Evolutionary conservation across 2,329 filamentous ascomycete genomes (phyloP).

Genomic region (Arthrobotrys sinensis): DNA sequence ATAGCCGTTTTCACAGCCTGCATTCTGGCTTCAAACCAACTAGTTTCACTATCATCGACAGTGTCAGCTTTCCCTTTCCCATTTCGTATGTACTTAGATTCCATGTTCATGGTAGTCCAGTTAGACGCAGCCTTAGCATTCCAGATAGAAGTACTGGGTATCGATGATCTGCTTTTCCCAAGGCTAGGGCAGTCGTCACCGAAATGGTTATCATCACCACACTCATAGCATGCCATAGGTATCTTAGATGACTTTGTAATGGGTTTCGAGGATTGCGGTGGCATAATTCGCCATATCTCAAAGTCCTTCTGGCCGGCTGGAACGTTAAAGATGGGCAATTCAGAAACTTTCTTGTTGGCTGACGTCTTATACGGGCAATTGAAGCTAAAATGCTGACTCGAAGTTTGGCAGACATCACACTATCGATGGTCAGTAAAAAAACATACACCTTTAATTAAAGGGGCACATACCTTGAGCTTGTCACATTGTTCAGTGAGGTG

Average conservation of each 20-base stretch:
- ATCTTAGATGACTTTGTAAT: conserved; percentile 41
- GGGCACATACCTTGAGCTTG: conserved; percentile 46
- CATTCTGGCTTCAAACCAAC: conserved; percentile 54
- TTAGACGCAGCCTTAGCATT: conserved; percentile 46
- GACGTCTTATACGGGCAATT: conserved; percentile 59
- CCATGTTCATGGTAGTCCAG: conserved; percentile 58
- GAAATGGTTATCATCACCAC: conserved; percentile 53
- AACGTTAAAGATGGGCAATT: conserved; percentile 58
- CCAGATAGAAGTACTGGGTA: conserved; percentile 51
- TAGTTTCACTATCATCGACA: conserved; percentile 31
- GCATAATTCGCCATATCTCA: conserved; percentile 56
- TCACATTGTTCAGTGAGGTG: conserved; percentile 54
- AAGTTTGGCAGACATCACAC: conserved; percentile 58
- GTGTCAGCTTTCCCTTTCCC: conserved; percentile 19
- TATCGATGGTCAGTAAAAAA: conserved; percentile 21
- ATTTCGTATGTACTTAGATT: conserved; percentile 46
- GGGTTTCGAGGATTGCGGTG: conserved; percentile 8
- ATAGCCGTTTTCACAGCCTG: conserved; percentile 33
- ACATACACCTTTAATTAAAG: too few species aligned
- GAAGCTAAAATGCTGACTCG: conserved; percentile 55
- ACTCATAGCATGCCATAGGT: conserved; percentile 56
- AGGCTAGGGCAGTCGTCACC: conserved; percentile 52
- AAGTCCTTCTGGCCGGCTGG: conserved; percentile 54
- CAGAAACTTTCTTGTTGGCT: conserved; percentile 38
- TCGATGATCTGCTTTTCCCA: conserved; percentile 31